Percentiles rank a stretch among this genome's conserved stretches.
Conservation (phyloP, 2,329 filamentous ascomycete genomes). For the Endocalyx cinctus region DNA sequence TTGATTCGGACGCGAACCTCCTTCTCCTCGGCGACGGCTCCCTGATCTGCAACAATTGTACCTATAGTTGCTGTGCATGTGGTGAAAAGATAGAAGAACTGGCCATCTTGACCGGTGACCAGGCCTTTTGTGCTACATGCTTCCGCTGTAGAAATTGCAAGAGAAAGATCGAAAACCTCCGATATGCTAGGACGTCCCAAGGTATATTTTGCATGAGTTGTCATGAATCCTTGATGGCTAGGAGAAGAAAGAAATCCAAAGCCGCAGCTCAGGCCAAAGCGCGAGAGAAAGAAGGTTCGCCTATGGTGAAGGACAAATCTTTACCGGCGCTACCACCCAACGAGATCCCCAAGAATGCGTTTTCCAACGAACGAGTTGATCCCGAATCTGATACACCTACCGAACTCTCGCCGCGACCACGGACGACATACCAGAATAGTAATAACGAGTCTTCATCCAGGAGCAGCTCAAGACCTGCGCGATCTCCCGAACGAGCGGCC, state of each 20-base stretch:
- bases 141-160: constrained; percentile 98
- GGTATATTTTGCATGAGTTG: constrained; percentile 99
- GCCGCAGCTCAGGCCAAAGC: constrained; percentile 57
- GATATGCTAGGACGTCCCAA: constrained; percentile 95
- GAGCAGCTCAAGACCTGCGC: constrained; percentile 46
- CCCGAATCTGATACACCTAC: constrained; percentile 63
- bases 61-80: constrained; percentile 96
- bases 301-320: constrained; percentile 82
- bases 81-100: constrained; percentile 97
- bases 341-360: constrained; percentile 58
- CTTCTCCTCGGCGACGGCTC: constrained; percentile 95
- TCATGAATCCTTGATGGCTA: constrained; percentile 93
- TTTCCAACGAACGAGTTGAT: constrained; percentile 55
- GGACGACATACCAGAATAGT: constrained; percentile 43
- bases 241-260: constrained; percentile 81
- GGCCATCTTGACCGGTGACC: constrained; percentile 93
- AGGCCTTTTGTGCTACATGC: constrained; percentile 95
- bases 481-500: constrained; percentile 49
- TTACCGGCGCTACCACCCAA: constrained; percentile 84
- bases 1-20: constrained; percentile 97
- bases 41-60: constrained; percentile 98
- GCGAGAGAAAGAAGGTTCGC: constrained; percentile 58
- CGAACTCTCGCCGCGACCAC: constrained; percentile 63
- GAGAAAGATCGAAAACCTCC: constrained; percentile 95
- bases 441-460: constrained; percentile 53